Percentiles rank a stretch among this genome's conserved stretches.
Evolutionary conservation across 2,329 filamentous ascomycete genomes (phyloP).

Genomic region (Colletotrichum melonis): DNA sequence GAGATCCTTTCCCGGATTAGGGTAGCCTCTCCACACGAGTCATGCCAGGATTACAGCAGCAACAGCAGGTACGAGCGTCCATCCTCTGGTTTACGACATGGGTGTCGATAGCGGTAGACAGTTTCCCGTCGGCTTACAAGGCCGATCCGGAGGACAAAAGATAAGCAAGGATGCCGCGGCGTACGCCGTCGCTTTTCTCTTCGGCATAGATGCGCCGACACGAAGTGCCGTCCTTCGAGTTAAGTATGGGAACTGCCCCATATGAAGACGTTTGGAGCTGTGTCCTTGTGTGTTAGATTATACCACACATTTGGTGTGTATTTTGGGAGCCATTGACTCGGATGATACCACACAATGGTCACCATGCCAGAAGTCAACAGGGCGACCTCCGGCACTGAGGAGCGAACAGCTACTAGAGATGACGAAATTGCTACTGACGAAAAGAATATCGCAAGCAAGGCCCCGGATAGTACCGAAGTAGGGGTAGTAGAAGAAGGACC

Average conservation of each 20-base stretch:
- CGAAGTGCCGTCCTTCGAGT: background rate
- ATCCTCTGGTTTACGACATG: constrained; percentile 4
- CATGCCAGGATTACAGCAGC: background rate
- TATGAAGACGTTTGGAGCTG: too few relatives aligned
- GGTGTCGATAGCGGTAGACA: constrained; percentile 15
- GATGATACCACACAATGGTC: background rate
- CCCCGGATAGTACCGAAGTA: background rate
- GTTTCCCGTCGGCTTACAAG: constrained; percentile 15
- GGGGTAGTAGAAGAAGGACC: constrained; percentile 11
- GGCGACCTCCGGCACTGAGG: too few relatives aligned
- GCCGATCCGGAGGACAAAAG: constrained; percentile 25
- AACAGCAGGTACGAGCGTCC: background rate
- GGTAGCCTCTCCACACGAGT: constrained; percentile 11
- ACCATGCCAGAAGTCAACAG: background rate
- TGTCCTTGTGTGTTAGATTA: background rate
- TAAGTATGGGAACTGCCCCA: background rate
- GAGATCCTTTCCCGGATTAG: constrained; percentile 12
- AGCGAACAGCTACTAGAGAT: too few relatives aligned
- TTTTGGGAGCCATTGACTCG: background rate
- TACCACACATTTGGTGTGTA: too few relatives aligned
- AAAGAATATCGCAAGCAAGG: background rate
- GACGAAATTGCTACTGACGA: background rate
- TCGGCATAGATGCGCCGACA: background rate
- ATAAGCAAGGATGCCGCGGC: constrained; percentile 5
- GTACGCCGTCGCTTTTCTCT: background rate